phyloP scores from a whole-genome alignment of 108 stramenopile genomes.

The Chaetoceros tenuissimus region DNA sequence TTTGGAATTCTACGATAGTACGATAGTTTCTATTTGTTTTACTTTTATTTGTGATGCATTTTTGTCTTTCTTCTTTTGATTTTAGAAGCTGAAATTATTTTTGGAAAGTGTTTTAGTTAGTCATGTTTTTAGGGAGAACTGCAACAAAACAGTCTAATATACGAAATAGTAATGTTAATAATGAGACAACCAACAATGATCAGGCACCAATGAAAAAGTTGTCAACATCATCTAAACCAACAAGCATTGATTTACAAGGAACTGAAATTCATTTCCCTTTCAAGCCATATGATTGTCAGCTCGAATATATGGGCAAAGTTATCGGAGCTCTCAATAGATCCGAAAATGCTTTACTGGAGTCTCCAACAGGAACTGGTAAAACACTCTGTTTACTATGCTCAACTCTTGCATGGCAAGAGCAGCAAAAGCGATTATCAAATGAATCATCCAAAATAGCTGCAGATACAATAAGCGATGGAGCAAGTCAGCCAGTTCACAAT shows the following conservation, averaged over 20 bases:
- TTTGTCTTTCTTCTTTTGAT: too few species aligned
- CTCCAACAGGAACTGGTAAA: slow-evolving; percentile 90
- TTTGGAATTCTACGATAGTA: too few species aligned
- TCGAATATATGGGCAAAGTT: slow-evolving; percentile 88
- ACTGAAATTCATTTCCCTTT: slow-evolving; percentile 92
- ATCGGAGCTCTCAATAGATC: slow-evolving; percentile 65
- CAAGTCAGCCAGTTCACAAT: slow-evolving; percentile 1
- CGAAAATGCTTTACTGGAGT: slow-evolving; percentile 80
- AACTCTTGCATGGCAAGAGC: slow-evolving; percentile 79
- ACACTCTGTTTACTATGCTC: slow-evolving; percentile 83
- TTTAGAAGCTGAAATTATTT: too few species aligned
- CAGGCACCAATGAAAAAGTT: too few species aligned
- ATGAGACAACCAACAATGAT: too few species aligned
- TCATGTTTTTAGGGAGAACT: too few species aligned
- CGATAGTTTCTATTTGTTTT: too few species aligned
- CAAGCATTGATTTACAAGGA: slow-evolving; percentile 57
- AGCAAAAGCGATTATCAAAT: slow-evolving; percentile 24
- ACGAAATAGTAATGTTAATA: too few species aligned
- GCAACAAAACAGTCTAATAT: too few species aligned
- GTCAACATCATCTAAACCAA: slow-evolving; percentile 21
- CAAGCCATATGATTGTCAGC: slow-evolving; percentile 89
- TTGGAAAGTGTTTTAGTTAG: too few species aligned
- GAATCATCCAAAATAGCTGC: too few species aligned
- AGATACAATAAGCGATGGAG: not conserved
- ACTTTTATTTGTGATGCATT: too few species aligned